These are phyloP conservation scores for Phytomonas sp. DNA, from an alignment of 208 protist genomes.

Conservation along the genomic window DNA sequence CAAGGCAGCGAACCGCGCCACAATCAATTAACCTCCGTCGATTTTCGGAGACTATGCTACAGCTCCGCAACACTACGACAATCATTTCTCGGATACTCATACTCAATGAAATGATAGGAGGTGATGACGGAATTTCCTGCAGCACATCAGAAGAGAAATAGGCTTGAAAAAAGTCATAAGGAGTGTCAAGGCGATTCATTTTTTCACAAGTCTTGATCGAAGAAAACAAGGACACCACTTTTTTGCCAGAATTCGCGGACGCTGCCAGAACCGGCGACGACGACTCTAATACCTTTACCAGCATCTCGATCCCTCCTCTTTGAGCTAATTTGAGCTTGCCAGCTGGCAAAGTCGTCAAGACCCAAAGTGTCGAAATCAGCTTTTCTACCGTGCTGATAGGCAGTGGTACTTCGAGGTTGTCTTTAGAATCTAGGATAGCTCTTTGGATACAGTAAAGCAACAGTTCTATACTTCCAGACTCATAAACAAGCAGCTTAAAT, in stretches of 20 bases:
- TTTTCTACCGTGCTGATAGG: slow-evolving; percentile 72
- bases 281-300: slow-evolving; percentile 52
- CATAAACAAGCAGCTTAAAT: slow-evolving; percentile 82
- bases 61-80: slow-evolving; percentile 85
- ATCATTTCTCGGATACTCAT: slow-evolving; percentile 82
- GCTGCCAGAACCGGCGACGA: slow-evolving; percentile 44
- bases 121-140: slow-evolving; percentile 21
- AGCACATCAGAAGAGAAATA: slow-evolving; percentile 9
- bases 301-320: slow-evolving; percentile 60
- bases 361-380: slow-evolving; percentile 86
- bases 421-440: neutral
- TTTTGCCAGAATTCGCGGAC: slow-evolving; percentile 16
- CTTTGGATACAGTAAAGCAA: slow-evolving; percentile 36
- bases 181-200: neutral
- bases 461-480: slow-evolving; percentile 79
- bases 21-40: slow-evolving; percentile 41
- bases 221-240: neutral
- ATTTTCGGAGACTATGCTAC: slow-evolving; percentile 79
- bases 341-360: slow-evolving; percentile 82
- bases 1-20: slow-evolving; percentile 54
- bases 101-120: slow-evolving; percentile 24
- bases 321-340: slow-evolving; percentile 83
- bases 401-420: neutral
- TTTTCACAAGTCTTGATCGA: neutral
- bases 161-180: neutral